These are phyloP conservation scores for Aspergillus leporis DNA, from an alignment of 495 filamentous ascomycete genomes.

Conservation along the genomic window DNA sequence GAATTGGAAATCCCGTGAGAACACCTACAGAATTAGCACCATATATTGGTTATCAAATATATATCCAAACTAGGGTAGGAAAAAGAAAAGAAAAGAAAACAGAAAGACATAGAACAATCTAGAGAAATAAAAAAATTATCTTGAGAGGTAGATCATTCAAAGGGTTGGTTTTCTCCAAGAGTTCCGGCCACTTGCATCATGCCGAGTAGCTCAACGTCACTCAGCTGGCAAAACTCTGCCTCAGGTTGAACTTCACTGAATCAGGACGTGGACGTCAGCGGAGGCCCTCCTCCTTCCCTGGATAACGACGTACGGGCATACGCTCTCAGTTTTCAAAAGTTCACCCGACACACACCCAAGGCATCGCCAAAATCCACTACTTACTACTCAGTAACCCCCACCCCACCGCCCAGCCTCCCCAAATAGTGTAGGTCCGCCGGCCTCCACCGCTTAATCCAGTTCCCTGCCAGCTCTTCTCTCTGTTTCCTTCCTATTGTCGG, in stretches of 20 bases:
- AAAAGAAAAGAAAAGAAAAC: background rate
- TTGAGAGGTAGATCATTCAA: too few species aligned
- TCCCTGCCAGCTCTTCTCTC: constrained; percentile 4
- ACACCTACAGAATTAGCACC: too few species aligned
- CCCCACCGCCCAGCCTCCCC: constrained; percentile 9
- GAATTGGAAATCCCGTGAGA: background rate
- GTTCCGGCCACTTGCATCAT: constrained; percentile 23
- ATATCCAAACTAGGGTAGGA: background rate
- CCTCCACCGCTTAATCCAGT: constrained; percentile 14
- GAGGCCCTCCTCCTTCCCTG: background rate
- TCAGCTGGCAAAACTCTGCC: background rate
- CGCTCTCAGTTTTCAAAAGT: too few species aligned
- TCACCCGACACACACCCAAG: background rate
- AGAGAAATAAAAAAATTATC: too few species aligned
- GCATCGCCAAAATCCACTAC: constrained; percentile 8
- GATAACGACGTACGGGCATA: background rate
- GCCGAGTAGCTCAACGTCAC: constrained; percentile 22
- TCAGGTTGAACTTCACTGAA: constrained; percentile 1
- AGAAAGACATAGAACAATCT: too few species aligned
- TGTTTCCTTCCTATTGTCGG: background rate
- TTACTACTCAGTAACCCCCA: background rate
- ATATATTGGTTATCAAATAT: background rate
- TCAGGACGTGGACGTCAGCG: background rate
- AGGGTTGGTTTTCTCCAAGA: background rate
- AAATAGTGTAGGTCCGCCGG: constrained; percentile 3